Percentiles rank a stretch among this genome's conserved stretches.
Evolutionary conservation across 2,329 filamentous ascomycete genomes (phyloP).

Genomic region (Botrytis elliptica): DNA sequence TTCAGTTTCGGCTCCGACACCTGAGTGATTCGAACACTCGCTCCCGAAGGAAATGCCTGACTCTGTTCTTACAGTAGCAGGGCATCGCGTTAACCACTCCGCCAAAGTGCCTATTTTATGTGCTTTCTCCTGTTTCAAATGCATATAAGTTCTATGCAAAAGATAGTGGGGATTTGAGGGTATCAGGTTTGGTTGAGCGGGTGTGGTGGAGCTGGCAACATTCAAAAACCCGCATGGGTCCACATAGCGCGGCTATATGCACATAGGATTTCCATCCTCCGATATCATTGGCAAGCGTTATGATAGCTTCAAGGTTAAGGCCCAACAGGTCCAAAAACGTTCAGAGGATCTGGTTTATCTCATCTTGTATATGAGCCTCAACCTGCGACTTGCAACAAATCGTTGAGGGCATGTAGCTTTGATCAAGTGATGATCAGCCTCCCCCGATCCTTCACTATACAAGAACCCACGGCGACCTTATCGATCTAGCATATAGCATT

Average conservation of each 20-base stretch:
- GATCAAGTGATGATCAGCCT: slow-evolving; percentile 2
- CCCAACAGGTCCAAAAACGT: neutral
- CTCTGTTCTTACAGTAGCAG: slow-evolving; percentile 1
- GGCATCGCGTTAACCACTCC: slow-evolving; percentile 22
- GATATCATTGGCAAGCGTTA: neutral
- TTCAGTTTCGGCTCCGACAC: neutral
- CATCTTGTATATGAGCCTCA: slow-evolving; percentile 3
- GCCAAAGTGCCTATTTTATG: slow-evolving; percentile 3
- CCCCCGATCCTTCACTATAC: too few species aligned
- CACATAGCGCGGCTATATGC: slow-evolving; percentile 5
- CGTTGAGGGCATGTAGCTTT: slow-evolving; percentile 1
- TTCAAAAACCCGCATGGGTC: slow-evolving; percentile 11
- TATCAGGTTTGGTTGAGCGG: neutral
- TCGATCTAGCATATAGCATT: neutral
- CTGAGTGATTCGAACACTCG: slow-evolving; percentile 22
- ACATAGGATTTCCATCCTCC: neutral
- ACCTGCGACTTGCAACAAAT: slow-evolving; percentile 12
- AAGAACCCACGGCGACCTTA: neutral
- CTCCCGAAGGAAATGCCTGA: slow-evolving; percentile 21
- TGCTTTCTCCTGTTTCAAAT: accelerated
- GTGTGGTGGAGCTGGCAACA: slow-evolving; percentile 5
- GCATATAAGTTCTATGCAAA: neutral
- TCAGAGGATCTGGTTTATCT: neutral
- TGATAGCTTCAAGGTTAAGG: neutral
- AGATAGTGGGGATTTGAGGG: neutral